Conservation (phyloP, 139 green algal genomes). For the Nannochloris sp. region DNA sequence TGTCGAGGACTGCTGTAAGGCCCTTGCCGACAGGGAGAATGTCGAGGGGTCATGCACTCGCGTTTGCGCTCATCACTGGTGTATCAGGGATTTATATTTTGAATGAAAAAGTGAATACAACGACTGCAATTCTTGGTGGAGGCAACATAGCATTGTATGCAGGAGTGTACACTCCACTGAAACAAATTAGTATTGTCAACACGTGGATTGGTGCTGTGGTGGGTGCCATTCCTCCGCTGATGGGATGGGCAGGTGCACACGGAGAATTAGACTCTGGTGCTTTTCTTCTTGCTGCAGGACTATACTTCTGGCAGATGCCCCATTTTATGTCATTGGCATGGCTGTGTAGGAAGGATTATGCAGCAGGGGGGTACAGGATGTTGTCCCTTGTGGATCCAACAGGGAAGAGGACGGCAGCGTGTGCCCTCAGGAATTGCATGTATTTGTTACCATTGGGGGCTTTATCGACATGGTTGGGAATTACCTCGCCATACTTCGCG, state of each 20-base stretch:
- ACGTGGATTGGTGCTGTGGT: conserved; percentile 98
- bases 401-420: conserved; percentile 68
- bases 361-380: conserved; percentile 78
- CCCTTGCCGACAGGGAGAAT: conserved; percentile 85
- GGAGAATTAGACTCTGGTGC: conserved; percentile 44
- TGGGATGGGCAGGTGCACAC: conserved; percentile 86
- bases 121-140: conserved; percentile 74
- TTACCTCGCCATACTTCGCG: conserved; percentile 65
- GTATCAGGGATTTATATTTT: conserved; percentile 60
- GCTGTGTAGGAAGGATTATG: conserved; percentile 88
- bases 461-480: conserved; percentile 43
- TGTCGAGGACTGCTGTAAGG: conserved; percentile 78
- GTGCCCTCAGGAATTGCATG: conserved; percentile 76
- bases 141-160: conserved; percentile 95
- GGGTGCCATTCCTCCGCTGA: conserved; percentile 93
- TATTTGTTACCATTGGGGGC: conserved; percentile 81
- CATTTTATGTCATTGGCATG: conserved; percentile 97
- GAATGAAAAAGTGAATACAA: conserved; percentile 62
- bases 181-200: conserved; percentile 75
- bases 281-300: conserved; percentile 62
- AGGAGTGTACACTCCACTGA: conserved; percentile 93
- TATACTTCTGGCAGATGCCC: conserved; percentile 97
- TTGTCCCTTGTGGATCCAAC: conserved; percentile 74
- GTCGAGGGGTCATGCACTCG: conserved; percentile 50
- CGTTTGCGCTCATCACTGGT: conserved; percentile 70